Evolutionary conservation across 257 asterid species (phyloP), one percentile per base, ranked within the genome.

Genomic region (Solanum peruvianum): DNA sequence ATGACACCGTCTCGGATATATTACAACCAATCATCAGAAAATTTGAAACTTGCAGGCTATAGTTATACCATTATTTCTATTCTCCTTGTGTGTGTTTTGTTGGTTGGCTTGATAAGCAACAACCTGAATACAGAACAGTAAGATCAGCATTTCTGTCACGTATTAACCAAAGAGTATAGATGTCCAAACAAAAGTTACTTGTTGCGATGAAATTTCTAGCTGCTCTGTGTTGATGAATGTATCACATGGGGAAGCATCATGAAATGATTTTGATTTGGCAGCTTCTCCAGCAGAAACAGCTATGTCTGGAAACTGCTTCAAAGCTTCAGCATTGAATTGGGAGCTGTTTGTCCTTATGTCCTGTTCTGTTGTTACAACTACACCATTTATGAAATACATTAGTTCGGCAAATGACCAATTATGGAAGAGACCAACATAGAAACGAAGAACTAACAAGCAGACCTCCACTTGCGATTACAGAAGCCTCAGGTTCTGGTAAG

Each of bases 401-500:
- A 86, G 87, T 78, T 86, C 52, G 5, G 82, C 16, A 42, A 21
- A 81, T 87, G 73, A 66, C 77, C 82, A 35, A 81, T 10, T 49
- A 80, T 29, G 29, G 67, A 80, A 80, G 69, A 80, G 12, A 47
- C 69, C 49, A 66, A 41, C 27, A 16, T 64, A 37, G 47, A 15
- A 21, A 21, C 64, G 82, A 33, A 42, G 56, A 85, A 75, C 31
- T 66, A 83, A 78, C 67, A 27, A 69, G 33, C 84, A 87, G 41
- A 94, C 96, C 95, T 87, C 87, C 90, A 88, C 83, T 58, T 84
- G 88, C 85, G 86, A 88, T 87, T 33, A 77, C 82, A 11, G 85
- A 87, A 73, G 78, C 72, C 88, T 88, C 93, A 60, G 87, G 89
- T 77, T 88, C 88, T 39, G 47, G 83, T 86, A 86, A 47, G 86